Percentiles rank a stretch among this genome's conserved stretches.
Conservation (phyloP, 176 grass and related monocot species). For the Oryza glumipatula region DNA sequence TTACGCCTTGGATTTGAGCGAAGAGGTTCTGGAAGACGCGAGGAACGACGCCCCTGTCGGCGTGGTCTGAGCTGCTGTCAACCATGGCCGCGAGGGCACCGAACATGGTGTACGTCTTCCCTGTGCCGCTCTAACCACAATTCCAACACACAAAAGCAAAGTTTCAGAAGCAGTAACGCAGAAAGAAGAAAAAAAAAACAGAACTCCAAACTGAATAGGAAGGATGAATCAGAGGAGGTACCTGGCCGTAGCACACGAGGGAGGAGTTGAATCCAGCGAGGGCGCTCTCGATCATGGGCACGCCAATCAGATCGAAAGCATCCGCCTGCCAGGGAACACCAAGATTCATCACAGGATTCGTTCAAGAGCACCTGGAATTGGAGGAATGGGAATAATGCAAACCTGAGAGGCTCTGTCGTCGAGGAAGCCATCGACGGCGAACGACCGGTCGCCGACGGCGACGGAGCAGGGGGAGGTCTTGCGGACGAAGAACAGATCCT, state of each 20-base stretch:
- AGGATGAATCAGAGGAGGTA: slow-evolving; percentile 21
- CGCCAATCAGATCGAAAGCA: slow-evolving; percentile 66
- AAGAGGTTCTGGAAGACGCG: slow-evolving; percentile 85
- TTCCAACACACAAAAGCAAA: slow-evolving; percentile 12
- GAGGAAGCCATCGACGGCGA: slow-evolving; percentile 73
- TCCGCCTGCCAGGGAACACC: slow-evolving; percentile 60
- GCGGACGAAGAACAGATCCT: slow-evolving; percentile 60
- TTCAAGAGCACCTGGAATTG: background rate
- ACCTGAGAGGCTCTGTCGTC: slow-evolving; percentile 75
- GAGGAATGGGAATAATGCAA: background rate
- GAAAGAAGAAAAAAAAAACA: slow-evolving; percentile 15
- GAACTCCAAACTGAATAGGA: background rate
- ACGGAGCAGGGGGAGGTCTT: slow-evolving; percentile 46
- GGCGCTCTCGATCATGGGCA: slow-evolving; percentile 70
- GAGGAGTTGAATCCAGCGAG: slow-evolving; percentile 91
- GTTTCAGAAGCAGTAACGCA: slow-evolving; percentile 17
- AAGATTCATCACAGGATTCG: slow-evolving; percentile 3
- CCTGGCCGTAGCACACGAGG: slow-evolving; percentile 90
- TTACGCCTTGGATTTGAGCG: slow-evolving; percentile 72
- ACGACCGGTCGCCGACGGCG: slow-evolving; percentile 66
- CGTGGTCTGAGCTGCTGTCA: slow-evolving; percentile 43
- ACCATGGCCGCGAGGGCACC: slow-evolving; percentile 86
- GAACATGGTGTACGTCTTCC: slow-evolving; percentile 98
- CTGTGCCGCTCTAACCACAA: slow-evolving; percentile 72
- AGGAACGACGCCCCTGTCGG: slow-evolving; percentile 67